phyloP scores from a whole-genome alignment of 331 rosid genomes.

The Ulmus americana region DNA sequence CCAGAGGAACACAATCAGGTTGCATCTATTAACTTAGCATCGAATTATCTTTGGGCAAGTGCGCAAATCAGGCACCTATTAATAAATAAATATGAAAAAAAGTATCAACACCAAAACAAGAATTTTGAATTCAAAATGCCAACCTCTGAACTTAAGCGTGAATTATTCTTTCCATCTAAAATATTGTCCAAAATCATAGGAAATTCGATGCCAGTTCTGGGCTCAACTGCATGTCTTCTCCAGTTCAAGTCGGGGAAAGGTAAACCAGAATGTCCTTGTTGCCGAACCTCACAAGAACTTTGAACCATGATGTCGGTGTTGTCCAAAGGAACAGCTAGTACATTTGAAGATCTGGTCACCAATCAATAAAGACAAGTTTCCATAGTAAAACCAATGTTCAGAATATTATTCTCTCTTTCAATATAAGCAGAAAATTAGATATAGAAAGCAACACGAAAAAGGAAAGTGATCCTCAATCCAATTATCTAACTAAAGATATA shows the following conservation, averaged over 20 bases:
- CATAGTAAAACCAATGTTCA: conserved; percentile 10
- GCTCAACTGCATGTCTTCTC: conserved; percentile 63
- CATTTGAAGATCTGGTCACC: conserved; percentile 59
- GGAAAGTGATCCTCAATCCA: conserved; percentile 10
- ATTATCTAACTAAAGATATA: conserved; percentile 7
- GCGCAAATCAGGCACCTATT: background rate
- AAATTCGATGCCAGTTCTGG: conserved; percentile 87
- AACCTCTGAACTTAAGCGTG: conserved; percentile 67
- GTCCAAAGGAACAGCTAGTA: conserved; percentile 47
- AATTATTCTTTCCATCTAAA: conserved; percentile 39
- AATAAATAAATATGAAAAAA: background rate
- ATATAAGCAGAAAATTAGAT: background rate
- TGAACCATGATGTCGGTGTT: conserved; percentile 46
- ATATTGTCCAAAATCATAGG: conserved; percentile 55
- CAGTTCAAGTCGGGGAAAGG: conserved; percentile 40
- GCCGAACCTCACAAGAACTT: conserved; percentile 52
- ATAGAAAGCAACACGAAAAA: too few species aligned
- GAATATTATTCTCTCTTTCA: conserved; percentile 4
- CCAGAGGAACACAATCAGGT: too few species aligned
- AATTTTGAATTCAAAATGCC: conserved; percentile 16
- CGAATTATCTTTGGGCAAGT: too few species aligned
- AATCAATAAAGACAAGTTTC: conserved; percentile 20
- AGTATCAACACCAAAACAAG: background rate
- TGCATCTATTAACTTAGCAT: too few species aligned
- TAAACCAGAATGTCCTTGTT: conserved; percentile 39